Conservation (phyloP, 192 early-diverging fungal genomes). For the Backusella australiensis region DNA sequence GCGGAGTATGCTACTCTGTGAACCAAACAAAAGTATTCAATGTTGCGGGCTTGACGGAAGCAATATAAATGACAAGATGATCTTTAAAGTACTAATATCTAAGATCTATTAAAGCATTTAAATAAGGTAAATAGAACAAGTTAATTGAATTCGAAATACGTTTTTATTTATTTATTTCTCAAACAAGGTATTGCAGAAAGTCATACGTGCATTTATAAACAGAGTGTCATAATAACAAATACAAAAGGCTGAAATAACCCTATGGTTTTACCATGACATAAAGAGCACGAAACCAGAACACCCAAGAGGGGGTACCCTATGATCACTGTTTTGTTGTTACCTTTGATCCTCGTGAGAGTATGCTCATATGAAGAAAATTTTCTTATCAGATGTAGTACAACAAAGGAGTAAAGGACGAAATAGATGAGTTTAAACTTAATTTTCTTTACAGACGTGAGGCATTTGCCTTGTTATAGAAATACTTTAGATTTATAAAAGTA, state of each 20-base stretch:
- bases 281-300: background rate
- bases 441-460: background rate
- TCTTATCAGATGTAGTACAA: slow-evolving; percentile 1
- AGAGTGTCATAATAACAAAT: too few relatives aligned
- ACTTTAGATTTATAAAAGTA: background rate
- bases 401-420: background rate
- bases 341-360: background rate
- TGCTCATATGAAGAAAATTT: background rate
- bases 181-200: background rate
- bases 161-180: background rate
- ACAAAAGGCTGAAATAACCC: too few relatives aligned
- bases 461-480: background rate
- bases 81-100: background rate
- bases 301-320: background rate
- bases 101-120: too few relatives aligned
- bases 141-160: too few relatives aligned
- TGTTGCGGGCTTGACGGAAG: background rate
- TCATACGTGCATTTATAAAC: background rate
- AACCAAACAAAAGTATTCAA: background rate
- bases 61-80: background rate
- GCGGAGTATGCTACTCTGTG: background rate
- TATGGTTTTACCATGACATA: background rate
- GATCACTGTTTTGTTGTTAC: background rate
- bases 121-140: too few relatives aligned
- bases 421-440: background rate